These are phyloP conservation scores for Salix caprea DNA, from an alignment of 345 rosid species.

Conservation along the genomic window DNA sequence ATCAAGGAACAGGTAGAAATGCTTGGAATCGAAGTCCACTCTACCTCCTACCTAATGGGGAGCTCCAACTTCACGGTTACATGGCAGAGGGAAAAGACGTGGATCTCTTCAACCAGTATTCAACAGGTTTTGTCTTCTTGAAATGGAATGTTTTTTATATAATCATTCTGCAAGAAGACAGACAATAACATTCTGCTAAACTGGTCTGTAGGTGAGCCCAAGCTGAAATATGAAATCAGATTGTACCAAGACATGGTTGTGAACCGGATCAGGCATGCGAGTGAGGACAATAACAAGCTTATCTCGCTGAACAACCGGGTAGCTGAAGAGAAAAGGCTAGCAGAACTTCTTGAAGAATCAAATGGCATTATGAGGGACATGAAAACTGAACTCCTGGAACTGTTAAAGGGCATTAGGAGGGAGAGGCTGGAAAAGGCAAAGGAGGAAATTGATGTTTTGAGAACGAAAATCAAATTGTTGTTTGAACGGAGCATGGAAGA, in stretches of 20 bases:
- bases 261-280: slow-evolving; percentile 47
- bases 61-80: slow-evolving; percentile 72
- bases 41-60: slow-evolving; percentile 42
- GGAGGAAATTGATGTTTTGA: slow-evolving; percentile 55
- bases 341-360: slow-evolving; percentile 50
- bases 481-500: slow-evolving; percentile 63
- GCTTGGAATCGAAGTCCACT: slow-evolving; percentile 43
- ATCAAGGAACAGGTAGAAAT: slow-evolving; percentile 57
- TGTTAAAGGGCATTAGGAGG: slow-evolving; percentile 40
- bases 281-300: slow-evolving; percentile 66
- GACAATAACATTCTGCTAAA: not conserved
- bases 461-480: slow-evolving; percentile 48
- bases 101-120: slow-evolving; percentile 59
- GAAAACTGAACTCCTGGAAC: slow-evolving; percentile 43
- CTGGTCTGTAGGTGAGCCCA: slow-evolving; percentile 43
- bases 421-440: slow-evolving; percentile 53
- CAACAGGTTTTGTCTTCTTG: slow-evolving; percentile 38
- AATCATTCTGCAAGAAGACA: not conserved
- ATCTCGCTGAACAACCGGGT: slow-evolving; percentile 43
- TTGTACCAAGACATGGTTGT: slow-evolving; percentile 75
- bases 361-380: slow-evolving; percentile 40
- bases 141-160: not conserved
- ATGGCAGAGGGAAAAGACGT: slow-evolving; percentile 68
- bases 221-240: slow-evolving; percentile 59
- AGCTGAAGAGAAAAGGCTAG: slow-evolving; percentile 30